Base-by-base conservation (phyloP, 768 basidiomycete genomes). In the Boletus fagicola region DNA sequence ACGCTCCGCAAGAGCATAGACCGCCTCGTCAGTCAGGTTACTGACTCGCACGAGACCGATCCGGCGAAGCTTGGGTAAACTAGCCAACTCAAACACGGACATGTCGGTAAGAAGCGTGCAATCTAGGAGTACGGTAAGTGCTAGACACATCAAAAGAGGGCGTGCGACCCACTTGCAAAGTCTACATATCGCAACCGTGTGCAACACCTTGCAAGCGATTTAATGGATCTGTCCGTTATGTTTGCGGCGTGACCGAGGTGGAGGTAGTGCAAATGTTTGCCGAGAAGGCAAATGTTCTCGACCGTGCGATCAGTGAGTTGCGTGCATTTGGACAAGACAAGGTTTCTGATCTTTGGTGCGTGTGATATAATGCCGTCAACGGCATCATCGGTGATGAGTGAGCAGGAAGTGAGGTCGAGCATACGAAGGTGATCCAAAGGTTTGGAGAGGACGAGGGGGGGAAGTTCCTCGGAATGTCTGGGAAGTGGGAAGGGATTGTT, bases 31-130 rank as follows among this genome's bases (percentile, higher is more conserved):
- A 12, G 97, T 99, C 54, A 99, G 77, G 64, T 94, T 92, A 69
- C 78, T 84, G 49, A 98, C 94, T 57, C 95, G 86, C 43, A 98
- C 97, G 36, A 99, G 86, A 49, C 97, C 97, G 61, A 99, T 89
- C 3, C 97, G 86, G 36, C 94, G 88, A 57, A 99, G 83, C 64
- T 98, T 96, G 9, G 90, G 90, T 49, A 98, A 77, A 40, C 80
- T 80, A 2, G 95, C 86, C 39, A 99, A 79, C 71, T 98, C 96
- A 64, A 92, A 88, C 10, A 98, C 92, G 51, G 92, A 92, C 83
- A 93, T 85, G 71, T 99, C 96, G 26, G 96, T 96, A 48, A 99
- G 77, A 38, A 85, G 80, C 4, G 83, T 76, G 65, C 96, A 98
- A 74, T 93, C 92, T 94, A 68, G 51, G 49, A 55, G 28, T 20